Evolutionary conservation across 768 basidiomycete species (phyloP).

Genomic region (Mycena pura): DNA sequence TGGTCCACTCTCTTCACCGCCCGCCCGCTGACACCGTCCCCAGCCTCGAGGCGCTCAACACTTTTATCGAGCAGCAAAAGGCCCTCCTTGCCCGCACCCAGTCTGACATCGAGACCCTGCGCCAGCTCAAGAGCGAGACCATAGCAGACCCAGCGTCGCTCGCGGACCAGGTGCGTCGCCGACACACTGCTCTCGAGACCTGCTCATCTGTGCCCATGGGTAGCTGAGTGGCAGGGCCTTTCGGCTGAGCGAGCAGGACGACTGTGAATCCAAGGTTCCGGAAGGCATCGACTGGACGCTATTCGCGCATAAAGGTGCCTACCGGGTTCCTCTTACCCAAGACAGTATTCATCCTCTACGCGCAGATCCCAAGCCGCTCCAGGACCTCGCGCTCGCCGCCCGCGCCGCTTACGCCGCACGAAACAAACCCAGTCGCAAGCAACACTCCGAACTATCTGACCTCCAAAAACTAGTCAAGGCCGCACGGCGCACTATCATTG

Average conservation of each 20-base stretch:
- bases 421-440: constrained; percentile 45
- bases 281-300: constrained; percentile 67
- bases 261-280: constrained; percentile 51
- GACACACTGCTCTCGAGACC: constrained; percentile 44
- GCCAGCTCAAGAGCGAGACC: constrained; percentile 49
- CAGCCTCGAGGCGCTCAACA: constrained; percentile 70
- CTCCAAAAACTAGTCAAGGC: constrained; percentile 65
- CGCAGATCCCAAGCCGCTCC: constrained; percentile 62
- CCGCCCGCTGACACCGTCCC: no score
- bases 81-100: constrained; percentile 64
- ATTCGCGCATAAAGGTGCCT: constrained; percentile 61
- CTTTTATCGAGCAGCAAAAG: constrained; percentile 68
- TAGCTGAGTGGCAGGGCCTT: constrained; percentile 42
- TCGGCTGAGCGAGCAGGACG: constrained; percentile 52
- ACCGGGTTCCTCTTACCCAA: background rate
- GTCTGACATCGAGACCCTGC: constrained; percentile 66
- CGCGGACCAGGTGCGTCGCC: constrained; percentile 26
- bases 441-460: constrained; percentile 54
- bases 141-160: constrained; percentile 42
- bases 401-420: constrained; percentile 45
- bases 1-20: background rate
- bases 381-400: constrained; percentile 48
- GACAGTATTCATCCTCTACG: no score
- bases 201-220: no score
- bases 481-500: constrained; percentile 57